phyloP scores from a whole-genome alignment of 208 protist genomes.

The Acanthamoeba triangularis region DNA sequence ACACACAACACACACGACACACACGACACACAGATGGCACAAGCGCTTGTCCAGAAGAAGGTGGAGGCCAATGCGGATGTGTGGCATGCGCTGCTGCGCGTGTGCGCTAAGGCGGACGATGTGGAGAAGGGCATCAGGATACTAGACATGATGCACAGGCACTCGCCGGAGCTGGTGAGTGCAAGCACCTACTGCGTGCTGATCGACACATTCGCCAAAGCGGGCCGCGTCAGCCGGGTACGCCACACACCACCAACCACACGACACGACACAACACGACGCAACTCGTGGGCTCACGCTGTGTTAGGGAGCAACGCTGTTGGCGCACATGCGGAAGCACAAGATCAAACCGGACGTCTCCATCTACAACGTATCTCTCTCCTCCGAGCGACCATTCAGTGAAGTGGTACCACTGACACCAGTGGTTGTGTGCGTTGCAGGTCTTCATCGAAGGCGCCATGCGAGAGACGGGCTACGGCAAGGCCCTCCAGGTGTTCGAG shows the following conservation, averaged over 20 bases:
- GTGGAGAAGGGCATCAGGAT: background rate
- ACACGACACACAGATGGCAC: background rate
- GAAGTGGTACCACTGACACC: background rate
- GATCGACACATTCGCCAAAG: background rate
- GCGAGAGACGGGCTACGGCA: background rate
- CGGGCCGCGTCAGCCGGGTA: background rate
- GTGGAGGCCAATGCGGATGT: background rate
- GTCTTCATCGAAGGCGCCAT: background rate
- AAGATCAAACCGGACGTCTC: background rate
- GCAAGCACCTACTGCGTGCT: background rate
- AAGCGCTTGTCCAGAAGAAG: background rate
- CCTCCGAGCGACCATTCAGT: no score
- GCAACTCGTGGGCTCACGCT: background rate
- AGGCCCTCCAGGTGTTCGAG: slow-evolving; percentile 7
- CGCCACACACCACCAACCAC: background rate
- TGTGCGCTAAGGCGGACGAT: background rate
- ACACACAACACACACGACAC: background rate
- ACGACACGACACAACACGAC: background rate
- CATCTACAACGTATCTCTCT: slow-evolving; percentile 16
- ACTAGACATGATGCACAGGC: background rate
- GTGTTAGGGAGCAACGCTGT: background rate
- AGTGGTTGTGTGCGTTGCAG: background rate
- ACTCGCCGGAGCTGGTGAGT: background rate
- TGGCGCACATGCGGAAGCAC: slow-evolving; percentile 4
- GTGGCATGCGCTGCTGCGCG: slow-evolving; percentile 40